A percentile compares a stretch with the other conserved stretches of the same genome.
Evolutionary conservation across 257 asterid genomes (phyloP).

Genomic region (Cordia subcordata): DNA sequence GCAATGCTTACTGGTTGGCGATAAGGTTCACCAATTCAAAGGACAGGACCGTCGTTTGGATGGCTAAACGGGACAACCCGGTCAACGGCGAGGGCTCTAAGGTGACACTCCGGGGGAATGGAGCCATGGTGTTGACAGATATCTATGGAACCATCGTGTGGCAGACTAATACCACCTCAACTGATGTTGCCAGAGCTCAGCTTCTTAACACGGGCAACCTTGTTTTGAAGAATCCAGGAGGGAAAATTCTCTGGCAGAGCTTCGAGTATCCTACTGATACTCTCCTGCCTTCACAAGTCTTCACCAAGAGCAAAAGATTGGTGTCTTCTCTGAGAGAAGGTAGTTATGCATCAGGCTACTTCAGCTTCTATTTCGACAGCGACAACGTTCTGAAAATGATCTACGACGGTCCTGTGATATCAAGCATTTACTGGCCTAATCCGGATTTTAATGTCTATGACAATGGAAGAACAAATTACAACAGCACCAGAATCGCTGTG

Average conservation of each 20-base stretch:
- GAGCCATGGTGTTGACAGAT: constrained; percentile 20
- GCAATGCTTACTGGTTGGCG: neutral
- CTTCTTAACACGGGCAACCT: constrained; percentile 52
- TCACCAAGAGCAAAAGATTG: constrained; percentile 45
- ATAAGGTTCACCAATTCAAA: constrained; percentile 21
- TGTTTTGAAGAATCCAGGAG: constrained; percentile 27
- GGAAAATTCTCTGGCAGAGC: constrained; percentile 49
- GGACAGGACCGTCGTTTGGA: constrained; percentile 48
- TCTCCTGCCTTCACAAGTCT: constrained; percentile 38
- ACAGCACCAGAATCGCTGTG: constrained; percentile 17
- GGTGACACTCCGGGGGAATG: constrained; percentile 9
- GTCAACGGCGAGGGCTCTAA: constrained; percentile 38
- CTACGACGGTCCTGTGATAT: constrained; percentile 40
- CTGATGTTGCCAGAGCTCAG: constrained; percentile 10
- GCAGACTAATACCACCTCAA: constrained; percentile 18
- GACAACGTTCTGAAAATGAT: constrained; percentile 47
- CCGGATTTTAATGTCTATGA: constrained; percentile 22
- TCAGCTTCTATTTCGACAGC: constrained; percentile 42
- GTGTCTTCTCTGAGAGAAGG: constrained; percentile 33
- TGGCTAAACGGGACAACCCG: constrained; percentile 45
- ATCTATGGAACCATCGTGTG: constrained; percentile 15
- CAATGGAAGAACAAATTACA: constrained; percentile 37
- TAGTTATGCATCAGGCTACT: constrained; percentile 39
- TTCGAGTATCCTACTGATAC: constrained; percentile 56
- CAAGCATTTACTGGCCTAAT: constrained; percentile 57